These are phyloP conservation scores for Bjerkandera adusta DNA, from an alignment of 1,284 basidiomycete species.

Conservation along the genomic window DNA sequence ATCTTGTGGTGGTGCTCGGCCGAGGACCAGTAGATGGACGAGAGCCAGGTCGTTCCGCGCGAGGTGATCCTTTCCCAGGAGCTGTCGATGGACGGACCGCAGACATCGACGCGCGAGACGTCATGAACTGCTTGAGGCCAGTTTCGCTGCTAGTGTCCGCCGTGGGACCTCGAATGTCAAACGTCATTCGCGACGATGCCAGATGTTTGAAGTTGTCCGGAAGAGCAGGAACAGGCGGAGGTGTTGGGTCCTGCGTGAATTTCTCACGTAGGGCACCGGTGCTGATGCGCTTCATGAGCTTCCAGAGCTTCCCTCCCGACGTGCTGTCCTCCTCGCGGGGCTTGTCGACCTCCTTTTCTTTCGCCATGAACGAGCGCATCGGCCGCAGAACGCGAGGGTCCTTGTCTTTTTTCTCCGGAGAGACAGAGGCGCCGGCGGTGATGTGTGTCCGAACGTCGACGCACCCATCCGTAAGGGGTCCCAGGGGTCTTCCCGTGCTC, in stretches of 20 bases:
- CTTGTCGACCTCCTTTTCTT: conserved; percentile 25
- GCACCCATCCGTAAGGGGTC: conserved; percentile 27
- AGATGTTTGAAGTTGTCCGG: conserved; percentile 38
- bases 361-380: conserved; percentile 16
- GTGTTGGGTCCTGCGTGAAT: conserved; percentile 33
- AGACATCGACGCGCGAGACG: conserved; percentile 31
- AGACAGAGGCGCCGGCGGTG: conserved; percentile 1
- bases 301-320: conserved; percentile 53
- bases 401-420: conserved; percentile 10
- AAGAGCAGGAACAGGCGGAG: conserved; percentile 63
- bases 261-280: conserved; percentile 60
- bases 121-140: conserved; percentile 26
- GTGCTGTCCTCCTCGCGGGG: conserved; percentile 32
- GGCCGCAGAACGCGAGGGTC: conserved; percentile 14
- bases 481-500: conserved; percentile 21
- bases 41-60: conserved; percentile 17
- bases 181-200: conserved; percentile 19
- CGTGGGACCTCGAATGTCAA: conserved; percentile 23
- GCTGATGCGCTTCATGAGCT: conserved; percentile 67
- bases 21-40: conserved; percentile 26
- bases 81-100: conserved; percentile 25
- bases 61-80: conserved; percentile 12
- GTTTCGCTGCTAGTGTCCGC: conserved; percentile 17
- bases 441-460: conserved; percentile 19
- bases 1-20: conserved; percentile 42